Conservation (phyloP, 2,329 filamentous ascomycete genomes). For the Coniosporium tulheliwenetii region DNA sequence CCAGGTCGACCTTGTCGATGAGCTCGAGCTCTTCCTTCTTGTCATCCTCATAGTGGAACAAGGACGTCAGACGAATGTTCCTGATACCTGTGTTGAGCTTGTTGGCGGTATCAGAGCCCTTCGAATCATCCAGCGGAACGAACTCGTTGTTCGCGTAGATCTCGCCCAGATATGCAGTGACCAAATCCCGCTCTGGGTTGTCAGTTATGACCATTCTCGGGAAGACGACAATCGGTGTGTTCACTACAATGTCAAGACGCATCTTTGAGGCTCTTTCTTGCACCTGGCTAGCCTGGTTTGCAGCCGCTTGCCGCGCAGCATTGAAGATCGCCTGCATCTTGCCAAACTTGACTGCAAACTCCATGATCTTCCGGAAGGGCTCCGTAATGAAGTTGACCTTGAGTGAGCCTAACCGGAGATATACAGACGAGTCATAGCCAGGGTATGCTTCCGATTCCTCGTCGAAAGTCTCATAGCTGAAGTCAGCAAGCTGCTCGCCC, state of each 20-base stretch:
- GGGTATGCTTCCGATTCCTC: slow-evolving; percentile 61
- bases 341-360: slow-evolving; percentile 95
- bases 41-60: slow-evolving; percentile 63
- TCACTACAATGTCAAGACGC: slow-evolving; percentile 85
- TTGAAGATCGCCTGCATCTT: slow-evolving; percentile 99
- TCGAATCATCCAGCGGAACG: slow-evolving; percentile 62
- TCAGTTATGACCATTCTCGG: slow-evolving; percentile 61
- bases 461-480: slow-evolving; percentile 95
- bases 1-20: slow-evolving; percentile 91
- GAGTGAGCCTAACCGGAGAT: slow-evolving; percentile 79
- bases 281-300: slow-evolving; percentile 82
- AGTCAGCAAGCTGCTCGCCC: slow-evolving; percentile 88
- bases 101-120: slow-evolving; percentile 63
- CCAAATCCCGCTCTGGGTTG: slow-evolving; percentile 56
- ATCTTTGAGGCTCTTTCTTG: slow-evolving; percentile 82
- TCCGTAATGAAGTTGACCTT: slow-evolving; percentile 96
- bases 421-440: slow-evolving; percentile 87
- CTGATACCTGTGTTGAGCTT: slow-evolving; percentile 82
- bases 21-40: slow-evolving; percentile 78
- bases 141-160: slow-evolving; percentile 96
- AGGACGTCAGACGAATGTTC: slow-evolving; percentile 80
- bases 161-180: slow-evolving; percentile 90
- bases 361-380: slow-evolving; percentile 93
- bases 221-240: slow-evolving; percentile 92
- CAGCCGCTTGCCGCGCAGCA: slow-evolving; percentile 83